phyloP scores from a whole-genome alignment of 164 flowering plant species.

The Stephania yunnanensis region DNA sequence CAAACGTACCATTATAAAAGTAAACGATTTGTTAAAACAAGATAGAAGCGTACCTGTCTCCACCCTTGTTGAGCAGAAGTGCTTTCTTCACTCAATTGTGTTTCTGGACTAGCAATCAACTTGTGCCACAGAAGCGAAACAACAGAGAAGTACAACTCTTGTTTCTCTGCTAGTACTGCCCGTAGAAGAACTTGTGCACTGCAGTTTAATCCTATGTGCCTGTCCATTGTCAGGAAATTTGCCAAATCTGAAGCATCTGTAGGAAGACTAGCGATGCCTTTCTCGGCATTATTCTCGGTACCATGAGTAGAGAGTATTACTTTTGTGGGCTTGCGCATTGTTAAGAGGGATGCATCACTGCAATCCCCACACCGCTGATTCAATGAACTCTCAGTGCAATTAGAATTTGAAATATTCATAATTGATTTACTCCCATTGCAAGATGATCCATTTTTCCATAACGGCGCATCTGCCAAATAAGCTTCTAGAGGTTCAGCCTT shows the following conservation, averaged over 20 bases:
- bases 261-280: conserved; percentile 51
- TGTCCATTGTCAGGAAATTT: conserved; percentile 80
- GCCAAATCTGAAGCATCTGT: conserved; percentile 93
- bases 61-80: conserved; percentile 99
- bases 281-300: conserved; percentile 31
- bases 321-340: conserved; percentile 28
- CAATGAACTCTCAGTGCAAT: conserved; percentile 26
- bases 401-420: conserved; percentile 24
- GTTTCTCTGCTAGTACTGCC: conserved; percentile 80
- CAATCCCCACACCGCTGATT: conserved; percentile 13
- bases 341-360: conserved; percentile 19
- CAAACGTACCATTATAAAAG: not conserved
- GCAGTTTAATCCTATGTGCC: conserved; percentile 80
- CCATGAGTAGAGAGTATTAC: conserved; percentile 31
- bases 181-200: conserved; percentile 62
- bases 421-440: conserved; percentile 27
- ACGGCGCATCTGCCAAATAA: conserved; percentile 43
- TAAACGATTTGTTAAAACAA: not conserved
- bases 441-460: conserved; percentile 42
- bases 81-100: conserved; percentile 73
- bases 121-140: conserved; percentile 93
- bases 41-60: conserved; percentile 68
- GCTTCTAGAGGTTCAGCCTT: conserved; percentile 92
- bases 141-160: conserved; percentile 85
- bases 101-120: conserved; percentile 86